Percentiles rank a stretch among this genome's conserved stretches.
These are phyloP conservation scores for Venturia pyrina DNA, from an alignment of 2,329 filamentous ascomycete species.

Conservation along the genomic window DNA sequence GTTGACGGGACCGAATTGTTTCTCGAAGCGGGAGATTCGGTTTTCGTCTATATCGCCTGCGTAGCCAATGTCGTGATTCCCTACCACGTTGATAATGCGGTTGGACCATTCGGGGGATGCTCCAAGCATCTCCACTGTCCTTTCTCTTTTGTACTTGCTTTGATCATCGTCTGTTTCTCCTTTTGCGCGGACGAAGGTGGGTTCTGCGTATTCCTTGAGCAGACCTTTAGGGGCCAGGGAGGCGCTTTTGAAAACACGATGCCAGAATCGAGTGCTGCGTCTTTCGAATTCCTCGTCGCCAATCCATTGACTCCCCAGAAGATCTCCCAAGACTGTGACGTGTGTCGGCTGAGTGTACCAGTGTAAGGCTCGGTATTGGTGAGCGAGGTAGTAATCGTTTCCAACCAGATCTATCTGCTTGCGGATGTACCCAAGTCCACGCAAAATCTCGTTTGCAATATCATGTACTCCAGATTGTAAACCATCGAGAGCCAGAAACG, in stretches of 20 bases:
- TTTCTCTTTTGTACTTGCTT: constrained; percentile 19
- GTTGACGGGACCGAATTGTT: constrained; percentile 75
- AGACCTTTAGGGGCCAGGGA: constrained; percentile 47
- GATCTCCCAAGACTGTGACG: constrained; percentile 77
- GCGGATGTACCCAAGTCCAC: constrained; percentile 54
- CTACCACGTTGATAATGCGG: constrained; percentile 78
- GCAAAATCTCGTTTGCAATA: constrained; percentile 51
- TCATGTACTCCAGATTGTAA: constrained; percentile 11
- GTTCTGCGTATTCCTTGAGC: constrained; percentile 17
- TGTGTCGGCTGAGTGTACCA: constrained; percentile 86
- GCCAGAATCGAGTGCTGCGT: constrained; percentile 69
- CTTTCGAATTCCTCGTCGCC: constrained; percentile 70
- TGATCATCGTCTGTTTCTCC: constrained; percentile 24
- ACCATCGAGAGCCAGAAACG: constrained; percentile 11
- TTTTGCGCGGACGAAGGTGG: background rate
- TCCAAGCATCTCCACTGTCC: constrained; percentile 30
- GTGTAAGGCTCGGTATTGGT: constrained; percentile 74
- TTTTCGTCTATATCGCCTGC: constrained; percentile 77
- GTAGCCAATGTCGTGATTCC: constrained; percentile 96
- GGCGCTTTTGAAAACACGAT: constrained; percentile 61
- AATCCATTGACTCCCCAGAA: constrained; percentile 94
- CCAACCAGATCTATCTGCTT: constrained; percentile 84
- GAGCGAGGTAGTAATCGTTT: constrained; percentile 89
- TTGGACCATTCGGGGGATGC: constrained; percentile 53
- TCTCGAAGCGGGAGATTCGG: constrained; percentile 71